Evolutionary conservation across 1,139 yeast genomes (phyloP).

Genomic region (Candida anutae): DNA sequence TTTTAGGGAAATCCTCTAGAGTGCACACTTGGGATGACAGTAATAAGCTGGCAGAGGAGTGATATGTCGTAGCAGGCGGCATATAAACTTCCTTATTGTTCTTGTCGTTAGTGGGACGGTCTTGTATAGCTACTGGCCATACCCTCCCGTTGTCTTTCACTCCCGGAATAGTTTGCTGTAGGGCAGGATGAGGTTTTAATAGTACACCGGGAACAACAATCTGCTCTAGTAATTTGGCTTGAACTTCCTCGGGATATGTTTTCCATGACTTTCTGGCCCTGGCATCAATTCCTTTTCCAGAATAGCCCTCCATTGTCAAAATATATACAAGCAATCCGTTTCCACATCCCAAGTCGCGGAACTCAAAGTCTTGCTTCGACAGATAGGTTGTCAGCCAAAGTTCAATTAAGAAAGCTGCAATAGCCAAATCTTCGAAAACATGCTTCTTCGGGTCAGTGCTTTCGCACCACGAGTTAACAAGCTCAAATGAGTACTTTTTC

Average conservation of each 20-base stretch:
- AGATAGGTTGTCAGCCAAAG: slow-evolving; percentile 63
- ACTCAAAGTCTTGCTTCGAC: slow-evolving; percentile 47
- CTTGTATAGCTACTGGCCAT: slow-evolving; percentile 42
- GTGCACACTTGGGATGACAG: slow-evolving; percentile 54
- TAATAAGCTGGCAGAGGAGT: slow-evolving; percentile 43
- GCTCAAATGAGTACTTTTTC: slow-evolving; percentile 66
- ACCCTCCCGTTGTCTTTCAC: slow-evolving; percentile 51
- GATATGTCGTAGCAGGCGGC: no score
- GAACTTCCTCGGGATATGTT: slow-evolving; percentile 57
- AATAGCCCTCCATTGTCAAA: slow-evolving; percentile 68
- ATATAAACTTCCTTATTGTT: not conserved
- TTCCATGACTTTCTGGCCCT: slow-evolving; percentile 85
- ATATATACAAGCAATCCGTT: slow-evolving; percentile 82
- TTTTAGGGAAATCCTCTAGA: slow-evolving; percentile 55
- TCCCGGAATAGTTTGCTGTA: slow-evolving; percentile 45
- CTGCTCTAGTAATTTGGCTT: slow-evolving; percentile 56
- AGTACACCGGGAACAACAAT: slow-evolving; percentile 70
- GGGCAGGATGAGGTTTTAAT: slow-evolving; percentile 60
- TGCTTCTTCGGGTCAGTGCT: slow-evolving; percentile 93
- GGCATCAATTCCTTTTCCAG: slow-evolving; percentile 85
- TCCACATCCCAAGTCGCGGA: slow-evolving; percentile 92
- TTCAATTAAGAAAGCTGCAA: slow-evolving; percentile 91
- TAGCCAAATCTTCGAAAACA: slow-evolving; percentile 93
- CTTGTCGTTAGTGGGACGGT: slow-evolving; percentile 1
- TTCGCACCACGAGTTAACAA: slow-evolving; percentile 87